Percentiles rank a stretch among this genome's conserved stretches.
phyloP scores from a whole-genome alignment of 208 protist species.

The Crithidia acanthocephali region DNA sequence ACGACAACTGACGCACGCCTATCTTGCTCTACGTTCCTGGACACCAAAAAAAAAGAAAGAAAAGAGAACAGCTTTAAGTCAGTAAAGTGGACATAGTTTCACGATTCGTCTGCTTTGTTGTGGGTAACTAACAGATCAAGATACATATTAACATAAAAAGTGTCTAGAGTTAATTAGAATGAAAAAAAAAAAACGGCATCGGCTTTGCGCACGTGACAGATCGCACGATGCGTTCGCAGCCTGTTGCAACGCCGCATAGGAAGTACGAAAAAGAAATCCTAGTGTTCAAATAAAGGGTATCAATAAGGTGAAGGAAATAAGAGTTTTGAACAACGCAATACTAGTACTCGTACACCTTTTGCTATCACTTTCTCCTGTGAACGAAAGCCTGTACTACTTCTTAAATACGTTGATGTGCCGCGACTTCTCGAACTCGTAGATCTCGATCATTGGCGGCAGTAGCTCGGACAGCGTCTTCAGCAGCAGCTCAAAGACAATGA shows the following conservation, averaged over 20 bases:
- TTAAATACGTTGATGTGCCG: slow-evolving; percentile 24
- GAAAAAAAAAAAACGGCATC: not conserved
- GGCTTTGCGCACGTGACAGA: too few relatives aligned
- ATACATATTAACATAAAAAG: too few relatives aligned
- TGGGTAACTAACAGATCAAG: too few relatives aligned
- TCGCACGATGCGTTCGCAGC: too few relatives aligned
- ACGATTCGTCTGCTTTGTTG: too few relatives aligned
- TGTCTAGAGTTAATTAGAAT: slow-evolving; percentile 8
- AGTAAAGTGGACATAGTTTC: too few relatives aligned
- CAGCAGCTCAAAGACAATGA: slow-evolving; percentile 46
- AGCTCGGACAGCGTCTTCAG: slow-evolving; percentile 40
- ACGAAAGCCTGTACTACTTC: not conserved
- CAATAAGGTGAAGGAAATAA: too few relatives aligned
- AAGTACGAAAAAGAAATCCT: too few relatives aligned
- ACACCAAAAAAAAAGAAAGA: not conserved
- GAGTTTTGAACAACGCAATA: not conserved
- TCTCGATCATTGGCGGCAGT: slow-evolving; percentile 45
- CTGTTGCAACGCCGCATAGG: too few relatives aligned
- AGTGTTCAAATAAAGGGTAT: too few relatives aligned
- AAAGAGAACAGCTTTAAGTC: too few relatives aligned
- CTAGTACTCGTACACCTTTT: not conserved
- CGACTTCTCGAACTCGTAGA: slow-evolving; percentile 60
- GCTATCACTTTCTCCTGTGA: not conserved
- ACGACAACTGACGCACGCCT: not conserved
- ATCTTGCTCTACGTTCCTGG: not conserved